Evolutionary conservation across 2,329 filamentous ascomycete genomes (phyloP).

Genomic region (Nothopassalora personata): DNA sequence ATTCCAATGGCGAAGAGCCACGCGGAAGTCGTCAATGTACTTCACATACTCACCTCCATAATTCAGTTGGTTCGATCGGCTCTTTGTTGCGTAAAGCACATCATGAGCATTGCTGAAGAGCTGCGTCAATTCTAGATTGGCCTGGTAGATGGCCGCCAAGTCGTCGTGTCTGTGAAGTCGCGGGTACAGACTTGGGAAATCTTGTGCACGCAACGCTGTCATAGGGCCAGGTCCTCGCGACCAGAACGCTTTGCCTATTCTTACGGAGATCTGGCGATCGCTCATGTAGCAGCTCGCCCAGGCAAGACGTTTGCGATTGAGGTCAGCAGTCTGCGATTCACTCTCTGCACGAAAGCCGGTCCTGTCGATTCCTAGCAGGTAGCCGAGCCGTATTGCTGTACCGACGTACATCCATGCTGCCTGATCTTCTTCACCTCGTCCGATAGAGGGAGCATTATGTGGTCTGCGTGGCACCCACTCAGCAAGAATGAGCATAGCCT

Average conservation of each 20-base stretch:
- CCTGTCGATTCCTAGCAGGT: slow-evolving; percentile 32
- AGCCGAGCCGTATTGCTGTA: slow-evolving; percentile 31
- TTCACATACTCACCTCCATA: slow-evolving; percentile 34
- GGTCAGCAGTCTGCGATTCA: slow-evolving; percentile 26
- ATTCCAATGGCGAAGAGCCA: slow-evolving; percentile 31
- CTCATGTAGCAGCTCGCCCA: slow-evolving; percentile 34
- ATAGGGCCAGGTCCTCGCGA: slow-evolving; percentile 30
- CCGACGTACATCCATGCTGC: slow-evolving; percentile 34
- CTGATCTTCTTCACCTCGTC: slow-evolving; percentile 32
- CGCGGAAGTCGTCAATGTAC: slow-evolving; percentile 33
- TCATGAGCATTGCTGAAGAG: slow-evolving; percentile 34
- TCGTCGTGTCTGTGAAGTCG: slow-evolving; percentile 24
- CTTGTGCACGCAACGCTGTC: slow-evolving; percentile 29
- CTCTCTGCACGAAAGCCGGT: slow-evolving; percentile 30
- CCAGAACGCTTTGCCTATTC: slow-evolving; percentile 34
- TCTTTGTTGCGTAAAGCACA: slow-evolving; percentile 32
- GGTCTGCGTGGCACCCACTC: slow-evolving; percentile 31
- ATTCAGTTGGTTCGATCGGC: slow-evolving; percentile 30
- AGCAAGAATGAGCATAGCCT: slow-evolving; percentile 32
- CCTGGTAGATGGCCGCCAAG: slow-evolving; percentile 32
- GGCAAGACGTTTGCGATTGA: slow-evolving; percentile 30
- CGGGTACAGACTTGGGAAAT: slow-evolving; percentile 30
- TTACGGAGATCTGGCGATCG: slow-evolving; percentile 31
- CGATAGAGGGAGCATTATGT: slow-evolving; percentile 27
- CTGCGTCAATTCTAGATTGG: slow-evolving; percentile 32